Conservation (phyloP, 352 stramenopile species). For the Phytopythium aichiense region DNA sequence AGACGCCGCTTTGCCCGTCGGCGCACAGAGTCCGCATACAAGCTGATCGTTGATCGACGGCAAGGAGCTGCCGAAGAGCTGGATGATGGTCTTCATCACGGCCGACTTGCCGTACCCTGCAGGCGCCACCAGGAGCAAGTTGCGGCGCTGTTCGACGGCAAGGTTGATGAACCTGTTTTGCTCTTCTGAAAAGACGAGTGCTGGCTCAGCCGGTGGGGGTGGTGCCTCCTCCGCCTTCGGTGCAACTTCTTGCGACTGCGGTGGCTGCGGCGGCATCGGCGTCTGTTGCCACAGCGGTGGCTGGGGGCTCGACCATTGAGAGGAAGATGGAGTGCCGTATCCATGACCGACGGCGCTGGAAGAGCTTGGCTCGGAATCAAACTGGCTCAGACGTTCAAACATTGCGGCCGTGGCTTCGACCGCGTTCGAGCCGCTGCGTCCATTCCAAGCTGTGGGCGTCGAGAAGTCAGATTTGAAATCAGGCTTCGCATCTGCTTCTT, state of each 20-base stretch:
- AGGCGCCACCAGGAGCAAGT: slow-evolving; percentile 8
- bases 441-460: not conserved
- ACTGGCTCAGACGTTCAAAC: not conserved
- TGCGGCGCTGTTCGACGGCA: slow-evolving; percentile 5
- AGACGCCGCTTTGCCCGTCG: slow-evolving; percentile 7
- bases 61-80: slow-evolving; percentile 5
- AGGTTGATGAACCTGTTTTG: slow-evolving; percentile 8
- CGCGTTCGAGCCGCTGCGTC: not conserved
- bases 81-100: slow-evolving; percentile 10
- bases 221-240: not conserved
- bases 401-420: not conserved
- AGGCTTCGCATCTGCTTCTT: too few species aligned
- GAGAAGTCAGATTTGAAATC: not conserved
- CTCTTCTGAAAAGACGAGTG: slow-evolving; percentile 6
- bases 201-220: not conserved
- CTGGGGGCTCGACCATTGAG: not conserved
- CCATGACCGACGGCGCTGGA: not conserved
- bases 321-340: not conserved
- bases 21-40: slow-evolving; percentile 8
- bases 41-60: slow-evolving; percentile 4
- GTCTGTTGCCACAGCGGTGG: not conserved
- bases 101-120: slow-evolving; percentile 10
- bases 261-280: not conserved
- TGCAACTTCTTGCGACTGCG: too few species aligned
- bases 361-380: not conserved